phyloP scores from a whole-genome alignment of 2,329 filamentous ascomycete species.

The Calonectria hawksworthii region DNA sequence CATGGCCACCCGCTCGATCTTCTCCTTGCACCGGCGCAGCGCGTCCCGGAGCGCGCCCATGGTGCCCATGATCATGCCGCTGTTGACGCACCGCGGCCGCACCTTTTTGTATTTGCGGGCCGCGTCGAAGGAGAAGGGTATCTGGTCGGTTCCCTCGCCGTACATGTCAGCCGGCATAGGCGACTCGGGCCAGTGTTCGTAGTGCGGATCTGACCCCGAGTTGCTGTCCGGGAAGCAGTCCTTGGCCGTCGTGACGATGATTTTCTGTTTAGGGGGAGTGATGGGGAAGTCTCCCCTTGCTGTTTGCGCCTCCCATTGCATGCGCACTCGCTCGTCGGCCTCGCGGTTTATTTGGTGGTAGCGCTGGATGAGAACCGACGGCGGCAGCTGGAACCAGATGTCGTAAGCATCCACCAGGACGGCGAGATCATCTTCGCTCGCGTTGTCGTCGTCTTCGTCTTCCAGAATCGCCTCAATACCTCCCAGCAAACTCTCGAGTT shows the following conservation, averaged over 20 bases:
- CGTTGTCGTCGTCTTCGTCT: slow-evolving; percentile 31
- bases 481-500: slow-evolving; percentile 51
- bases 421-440: slow-evolving; percentile 49
- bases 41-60: slow-evolving; percentile 46
- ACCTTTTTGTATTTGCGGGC: slow-evolving; percentile 51
- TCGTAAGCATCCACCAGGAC: slow-evolving; percentile 56
- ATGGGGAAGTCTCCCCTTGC: slow-evolving; percentile 45
- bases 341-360: slow-evolving; percentile 53
- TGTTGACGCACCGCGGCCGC: slow-evolving; percentile 52
- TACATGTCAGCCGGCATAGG: slow-evolving; percentile 52
- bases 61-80: slow-evolving; percentile 54
- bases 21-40: slow-evolving; percentile 45
- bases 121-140: slow-evolving; percentile 47
- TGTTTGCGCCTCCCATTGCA: slow-evolving; percentile 40
- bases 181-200: slow-evolving; percentile 54
- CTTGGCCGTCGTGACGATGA: slow-evolving; percentile 52
- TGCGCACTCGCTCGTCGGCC: slow-evolving; percentile 47
- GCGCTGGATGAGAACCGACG: slow-evolving; percentile 53
- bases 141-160: slow-evolving; percentile 49
- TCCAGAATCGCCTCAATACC: slow-evolving; percentile 49
- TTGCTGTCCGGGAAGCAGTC: slow-evolving; percentile 51
- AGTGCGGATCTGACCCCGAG: slow-evolving; percentile 53
- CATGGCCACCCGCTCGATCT: slow-evolving; percentile 45
- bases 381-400: slow-evolving; percentile 56
- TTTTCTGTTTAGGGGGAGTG: slow-evolving; percentile 48